Base-by-base conservation (phyloP, 2,329 filamentous ascomycete species). In the Stylonectria norvegica region DNA sequence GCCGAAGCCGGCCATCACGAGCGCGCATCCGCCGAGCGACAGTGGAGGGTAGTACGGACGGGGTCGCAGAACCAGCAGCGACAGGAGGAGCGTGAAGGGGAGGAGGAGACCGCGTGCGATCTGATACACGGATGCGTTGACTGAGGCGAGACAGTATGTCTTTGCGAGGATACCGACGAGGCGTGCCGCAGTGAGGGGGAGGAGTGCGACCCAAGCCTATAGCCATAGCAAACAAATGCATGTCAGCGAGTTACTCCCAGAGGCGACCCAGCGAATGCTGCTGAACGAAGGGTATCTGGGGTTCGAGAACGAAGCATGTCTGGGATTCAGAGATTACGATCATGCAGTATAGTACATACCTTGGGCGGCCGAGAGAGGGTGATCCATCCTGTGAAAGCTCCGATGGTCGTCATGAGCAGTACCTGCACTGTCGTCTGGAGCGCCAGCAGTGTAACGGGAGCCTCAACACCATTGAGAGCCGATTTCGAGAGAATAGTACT, bases 121-220 rank as follows among this genome's bases (percentile, higher is more conserved):
- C 34, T 56, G 53, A 43, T 56, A 56, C 22, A 56, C 53, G 11
- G 53, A 56, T n/a, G 53, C 53, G 31, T 56, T 56, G 34, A 56
- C 53, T 1, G 53, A 56, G 36, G 53, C 53, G 39, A 56, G 53
- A 36, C 53, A 56, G 50, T 56, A 56, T 3, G 53, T 56, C 53
- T 56, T 56, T 25, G 53, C 53, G 41, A 56, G 46, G 30, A 56
- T 56, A 22, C 53, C 53, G 14, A 56, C 43, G 5, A 56, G 49
- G 37, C 53, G 53, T 5, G 53, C 53, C 32, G 52, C 36, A 16
- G 53, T 56, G 42, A 56, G 50, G 36, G 53, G 53, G 19, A 56
- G 50, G 16, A 56, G 45, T 31, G 50, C 32, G 22, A 48, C 45
- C 53, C 53, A 56, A 18, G 53, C 53, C 52, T 55, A 15, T 15